Conservation (phyloP, 164 flowering plant genomes). For the Liquidambar formosana region DNA sequence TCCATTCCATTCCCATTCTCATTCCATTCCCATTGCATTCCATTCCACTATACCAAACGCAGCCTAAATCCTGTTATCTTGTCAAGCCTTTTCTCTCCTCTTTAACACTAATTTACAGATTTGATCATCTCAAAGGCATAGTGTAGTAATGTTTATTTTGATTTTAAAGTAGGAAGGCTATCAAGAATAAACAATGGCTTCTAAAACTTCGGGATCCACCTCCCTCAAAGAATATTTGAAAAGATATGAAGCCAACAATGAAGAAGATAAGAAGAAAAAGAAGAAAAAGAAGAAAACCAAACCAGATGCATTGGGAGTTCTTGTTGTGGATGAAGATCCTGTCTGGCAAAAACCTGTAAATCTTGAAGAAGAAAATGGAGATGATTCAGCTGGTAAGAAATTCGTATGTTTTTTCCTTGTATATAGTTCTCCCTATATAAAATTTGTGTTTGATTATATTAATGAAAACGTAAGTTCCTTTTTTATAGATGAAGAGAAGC, state of each 20-base stretch:
- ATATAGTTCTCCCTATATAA: too few relatives aligned
- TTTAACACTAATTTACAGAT: too few relatives aligned
- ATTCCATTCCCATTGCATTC: too few relatives aligned
- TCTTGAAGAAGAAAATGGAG: constrained; percentile 41
- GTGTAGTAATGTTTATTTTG: too few relatives aligned
- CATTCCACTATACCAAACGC: too few relatives aligned
- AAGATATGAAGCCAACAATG: constrained; percentile 43
- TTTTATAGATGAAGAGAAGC: constrained; percentile 62
- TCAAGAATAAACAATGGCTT: constrained; percentile 13
- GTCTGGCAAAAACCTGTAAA: constrained; percentile 75
- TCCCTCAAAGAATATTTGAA: constrained; percentile 70
- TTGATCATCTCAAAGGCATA: too few relatives aligned
- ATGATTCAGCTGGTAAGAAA: constrained; percentile 60
- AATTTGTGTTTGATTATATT: not conserved
- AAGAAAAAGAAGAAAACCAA: constrained; percentile 43
- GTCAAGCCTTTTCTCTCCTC: too few relatives aligned
- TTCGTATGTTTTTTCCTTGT: not conserved
- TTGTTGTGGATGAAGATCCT: constrained; percentile 88
- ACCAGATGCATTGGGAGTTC: constrained; percentile 37
- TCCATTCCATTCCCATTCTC: too few relatives aligned
- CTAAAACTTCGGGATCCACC: constrained; percentile 16
- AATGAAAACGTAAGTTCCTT: not conserved
- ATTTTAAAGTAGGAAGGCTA: not conserved
- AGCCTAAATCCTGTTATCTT: too few relatives aligned
- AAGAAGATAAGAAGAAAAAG: constrained; percentile 40